Percentiles rank a stretch among this genome's conserved stretches.
phyloP scores from a whole-genome alignment of 2,329 filamentous ascomycete species.

The Bipolaris cookei region DNA sequence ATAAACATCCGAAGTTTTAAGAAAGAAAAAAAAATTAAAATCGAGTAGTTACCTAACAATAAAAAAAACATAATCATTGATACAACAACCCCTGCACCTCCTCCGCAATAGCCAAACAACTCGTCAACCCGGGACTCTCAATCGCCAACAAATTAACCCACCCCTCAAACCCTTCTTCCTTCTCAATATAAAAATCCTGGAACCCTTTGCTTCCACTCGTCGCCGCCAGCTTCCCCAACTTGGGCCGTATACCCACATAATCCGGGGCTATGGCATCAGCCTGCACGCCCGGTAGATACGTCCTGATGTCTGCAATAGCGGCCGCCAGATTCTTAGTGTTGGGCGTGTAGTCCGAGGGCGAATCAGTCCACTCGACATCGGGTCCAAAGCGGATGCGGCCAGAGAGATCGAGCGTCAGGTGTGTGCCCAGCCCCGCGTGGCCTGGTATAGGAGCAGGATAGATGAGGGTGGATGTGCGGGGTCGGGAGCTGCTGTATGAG shows the following conservation, averaged over 20 bases:
- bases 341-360: constrained; percentile 71
- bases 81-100: constrained; percentile 68
- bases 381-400: constrained; percentile 90
- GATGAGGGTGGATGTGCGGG: constrained; percentile 73
- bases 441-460: constrained; percentile 88
- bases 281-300: constrained; percentile 79
- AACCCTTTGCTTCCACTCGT: constrained; percentile 67
- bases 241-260: constrained; percentile 91
- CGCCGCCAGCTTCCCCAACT: constrained; percentile 70
- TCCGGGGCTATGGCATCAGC: constrained; percentile 71
- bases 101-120: constrained; percentile 82
- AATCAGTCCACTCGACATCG: constrained; percentile 90
- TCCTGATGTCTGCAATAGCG: constrained; percentile 75
- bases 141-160: constrained; percentile 93
- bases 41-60: too few relatives aligned
- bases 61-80: constrained; percentile 17
- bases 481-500: constrained; percentile 72
- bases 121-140: constrained; percentile 91
- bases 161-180: constrained; percentile 77
- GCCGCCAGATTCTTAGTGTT: constrained; percentile 66
- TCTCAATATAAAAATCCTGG: constrained; percentile 80
- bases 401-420: constrained; percentile 86
- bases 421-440: constrained; percentile 84
- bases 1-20: background rate
- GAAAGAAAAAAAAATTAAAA: background rate